These are phyloP conservation scores for Curvularia eragrostidis DNA, from an alignment of 2,329 filamentous ascomycete species.

Conservation along the genomic window DNA sequence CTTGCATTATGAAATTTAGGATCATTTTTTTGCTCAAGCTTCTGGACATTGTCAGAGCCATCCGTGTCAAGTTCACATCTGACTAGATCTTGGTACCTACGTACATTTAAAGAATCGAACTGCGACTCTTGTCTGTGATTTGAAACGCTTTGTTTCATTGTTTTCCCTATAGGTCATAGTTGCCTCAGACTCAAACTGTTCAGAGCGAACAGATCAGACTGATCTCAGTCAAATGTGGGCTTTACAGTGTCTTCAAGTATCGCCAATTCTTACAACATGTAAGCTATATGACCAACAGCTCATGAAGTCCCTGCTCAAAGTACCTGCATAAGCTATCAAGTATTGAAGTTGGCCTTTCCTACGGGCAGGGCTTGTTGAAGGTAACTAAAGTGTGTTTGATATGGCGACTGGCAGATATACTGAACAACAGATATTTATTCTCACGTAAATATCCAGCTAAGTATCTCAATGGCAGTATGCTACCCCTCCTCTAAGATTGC, in stretches of 20 bases:
- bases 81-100: background rate
- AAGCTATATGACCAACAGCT: too few species aligned
- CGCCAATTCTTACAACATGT: too few species aligned
- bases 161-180: background rate
- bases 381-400: too few species aligned
- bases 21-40: too few species aligned
- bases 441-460: background rate
- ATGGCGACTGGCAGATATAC: background rate
- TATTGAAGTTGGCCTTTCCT: background rate
- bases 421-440: background rate
- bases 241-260: too few species aligned
- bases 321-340: too few species aligned
- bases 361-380: too few species aligned
- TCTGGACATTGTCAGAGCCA: too few species aligned
- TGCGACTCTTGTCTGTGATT: background rate
- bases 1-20: background rate
- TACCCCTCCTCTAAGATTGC: background rate
- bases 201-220: background rate
- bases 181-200: background rate
- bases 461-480: background rate
- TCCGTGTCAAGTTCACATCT: background rate
- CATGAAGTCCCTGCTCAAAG: too few species aligned
- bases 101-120: background rate
- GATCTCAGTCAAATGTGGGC: background rate
- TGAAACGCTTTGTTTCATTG: background rate